Evolutionary conservation across 2,329 filamentous ascomycete species (phyloP).

Genomic region (Diaporthe sp.): DNA sequence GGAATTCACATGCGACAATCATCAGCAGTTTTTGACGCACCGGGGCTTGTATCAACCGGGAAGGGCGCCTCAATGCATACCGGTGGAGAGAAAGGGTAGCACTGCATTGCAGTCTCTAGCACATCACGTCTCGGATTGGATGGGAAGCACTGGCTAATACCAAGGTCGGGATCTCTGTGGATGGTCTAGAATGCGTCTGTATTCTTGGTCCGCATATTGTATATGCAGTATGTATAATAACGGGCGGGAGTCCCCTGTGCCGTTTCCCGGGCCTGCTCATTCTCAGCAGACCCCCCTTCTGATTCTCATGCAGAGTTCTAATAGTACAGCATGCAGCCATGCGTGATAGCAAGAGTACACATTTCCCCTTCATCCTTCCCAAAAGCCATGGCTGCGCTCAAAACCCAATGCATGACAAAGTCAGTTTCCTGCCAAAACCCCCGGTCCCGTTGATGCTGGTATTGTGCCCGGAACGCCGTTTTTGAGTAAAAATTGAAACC

Average conservation of each 20-base stretch:
- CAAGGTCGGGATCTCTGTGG: not conserved
- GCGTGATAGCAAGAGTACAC: slow-evolving; percentile 12
- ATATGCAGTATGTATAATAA: not conserved
- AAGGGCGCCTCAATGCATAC: not conserved
- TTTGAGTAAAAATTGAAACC: not conserved
- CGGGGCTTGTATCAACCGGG: not conserved
- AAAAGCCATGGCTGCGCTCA: slow-evolving; percentile 19
- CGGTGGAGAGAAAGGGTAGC: not conserved
- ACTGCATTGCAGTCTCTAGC: not conserved
- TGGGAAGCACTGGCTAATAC: not conserved
- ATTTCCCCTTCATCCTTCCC: not conserved
- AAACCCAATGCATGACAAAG: slow-evolving; percentile 19
- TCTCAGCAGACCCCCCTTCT: not conserved
- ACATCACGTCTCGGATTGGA: slow-evolving; percentile 3
- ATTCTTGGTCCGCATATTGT: slow-evolving; percentile 2
- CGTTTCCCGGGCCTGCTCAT: not conserved
- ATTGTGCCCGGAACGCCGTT: slow-evolving; percentile 14
- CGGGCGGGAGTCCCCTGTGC: not conserved
- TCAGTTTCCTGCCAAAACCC: slow-evolving; percentile 1
- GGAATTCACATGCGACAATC: slow-evolving; percentile 8
- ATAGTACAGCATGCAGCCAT: slow-evolving; percentile 23
- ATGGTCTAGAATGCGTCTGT: slow-evolving; percentile 20
- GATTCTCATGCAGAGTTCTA: slow-evolving; percentile 19
- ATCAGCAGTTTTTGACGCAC: slow-evolving; percentile 19
- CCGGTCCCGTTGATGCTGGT: not conserved